A percentile compares a stretch with the other conserved stretches of the same genome.
Conservation (phyloP, 73 alveolate genomes). For the Paramecium primaurelia region DNA sequence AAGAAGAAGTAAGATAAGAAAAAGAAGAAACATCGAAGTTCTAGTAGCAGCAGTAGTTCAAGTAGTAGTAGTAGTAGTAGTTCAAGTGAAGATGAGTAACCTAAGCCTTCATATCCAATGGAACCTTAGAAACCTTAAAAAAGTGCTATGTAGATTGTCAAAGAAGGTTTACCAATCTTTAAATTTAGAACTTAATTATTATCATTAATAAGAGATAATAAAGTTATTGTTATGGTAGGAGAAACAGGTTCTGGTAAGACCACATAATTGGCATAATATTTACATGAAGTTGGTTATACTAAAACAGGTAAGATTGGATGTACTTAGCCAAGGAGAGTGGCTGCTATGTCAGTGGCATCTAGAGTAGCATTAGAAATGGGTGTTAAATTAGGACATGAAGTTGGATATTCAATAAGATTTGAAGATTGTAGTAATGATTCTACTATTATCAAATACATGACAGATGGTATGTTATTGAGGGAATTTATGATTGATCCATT, state of each 20-base stretch:
- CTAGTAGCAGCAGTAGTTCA: conserved; percentile 35
- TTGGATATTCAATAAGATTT: conserved; percentile 98
- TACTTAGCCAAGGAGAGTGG: conserved; percentile 99
- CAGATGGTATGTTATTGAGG: conserved; percentile 99
- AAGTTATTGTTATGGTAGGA: conserved; percentile 91
- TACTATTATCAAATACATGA: conserved; percentile 98
- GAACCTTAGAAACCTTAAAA: conserved; percentile 54
- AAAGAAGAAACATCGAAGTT: conserved; percentile 64
- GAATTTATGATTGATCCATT: conserved; percentile 88
- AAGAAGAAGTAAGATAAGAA: conserved; percentile 53
- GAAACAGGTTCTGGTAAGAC: conserved; percentile 99
- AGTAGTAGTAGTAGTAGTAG: neutral
- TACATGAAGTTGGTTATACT: conserved; percentile 97
- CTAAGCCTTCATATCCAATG: conserved; percentile 32
- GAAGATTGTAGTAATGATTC: conserved; percentile 93
- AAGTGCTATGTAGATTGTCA: conserved; percentile 45
- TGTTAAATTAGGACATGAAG: conserved; percentile 98
- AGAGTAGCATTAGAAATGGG: conserved; percentile 98
- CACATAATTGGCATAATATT: conserved; percentile 95
- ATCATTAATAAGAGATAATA: conserved; percentile 80
- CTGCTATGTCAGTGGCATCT: conserved; percentile 99
- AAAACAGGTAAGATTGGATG: conserved; percentile 95
- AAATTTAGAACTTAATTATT: conserved; percentile 86
- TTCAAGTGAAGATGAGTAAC: conserved; percentile 47
- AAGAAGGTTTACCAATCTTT: conserved; percentile 83